Evolutionary conservation across 139 green algal species (phyloP).

Genomic region (Chlamydomonas asymmetrica): DNA sequence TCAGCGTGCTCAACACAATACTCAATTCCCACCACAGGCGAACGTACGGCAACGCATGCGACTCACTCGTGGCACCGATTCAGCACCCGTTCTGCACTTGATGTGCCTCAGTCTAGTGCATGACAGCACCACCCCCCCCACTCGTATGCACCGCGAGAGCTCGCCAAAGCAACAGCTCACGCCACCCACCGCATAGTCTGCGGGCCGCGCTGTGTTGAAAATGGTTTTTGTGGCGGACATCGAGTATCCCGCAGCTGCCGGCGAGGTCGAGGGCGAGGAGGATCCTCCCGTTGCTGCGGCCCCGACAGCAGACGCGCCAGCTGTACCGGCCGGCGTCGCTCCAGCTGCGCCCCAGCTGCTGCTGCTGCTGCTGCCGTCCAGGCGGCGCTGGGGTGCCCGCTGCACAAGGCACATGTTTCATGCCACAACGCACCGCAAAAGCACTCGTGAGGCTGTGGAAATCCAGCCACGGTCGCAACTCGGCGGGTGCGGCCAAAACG

Average conservation of each 20-base stretch:
- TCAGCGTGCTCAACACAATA: slow-evolving; percentile 71
- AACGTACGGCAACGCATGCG: slow-evolving; percentile 22
- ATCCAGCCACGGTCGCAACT: no score
- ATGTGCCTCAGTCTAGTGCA: slow-evolving; percentile 60
- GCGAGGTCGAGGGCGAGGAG: background rate
- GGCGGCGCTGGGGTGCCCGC: background rate
- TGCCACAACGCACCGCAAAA: no score
- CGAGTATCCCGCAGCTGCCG: background rate
- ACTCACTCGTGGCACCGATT: no score
- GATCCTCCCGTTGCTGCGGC: background rate
- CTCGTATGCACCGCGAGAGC: background rate
- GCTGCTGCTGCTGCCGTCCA: slow-evolving; percentile 14
- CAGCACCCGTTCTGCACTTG: no score
- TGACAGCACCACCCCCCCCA: background rate
- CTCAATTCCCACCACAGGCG: slow-evolving; percentile 9
- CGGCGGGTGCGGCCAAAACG: no score
- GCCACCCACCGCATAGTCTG: slow-evolving; percentile 63
- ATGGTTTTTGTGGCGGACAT: slow-evolving; percentile 17
- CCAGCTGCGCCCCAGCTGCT: slow-evolving; percentile 2
- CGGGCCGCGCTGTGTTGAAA: slow-evolving; percentile 76
- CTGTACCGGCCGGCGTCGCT: background rate
- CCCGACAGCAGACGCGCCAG: background rate
- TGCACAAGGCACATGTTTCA: no score
- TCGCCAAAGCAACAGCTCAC: background rate
- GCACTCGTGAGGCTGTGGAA: no score